Conservation (phyloP, 2,329 filamentous ascomycete species). For the Hysterium pulicare region DNA sequence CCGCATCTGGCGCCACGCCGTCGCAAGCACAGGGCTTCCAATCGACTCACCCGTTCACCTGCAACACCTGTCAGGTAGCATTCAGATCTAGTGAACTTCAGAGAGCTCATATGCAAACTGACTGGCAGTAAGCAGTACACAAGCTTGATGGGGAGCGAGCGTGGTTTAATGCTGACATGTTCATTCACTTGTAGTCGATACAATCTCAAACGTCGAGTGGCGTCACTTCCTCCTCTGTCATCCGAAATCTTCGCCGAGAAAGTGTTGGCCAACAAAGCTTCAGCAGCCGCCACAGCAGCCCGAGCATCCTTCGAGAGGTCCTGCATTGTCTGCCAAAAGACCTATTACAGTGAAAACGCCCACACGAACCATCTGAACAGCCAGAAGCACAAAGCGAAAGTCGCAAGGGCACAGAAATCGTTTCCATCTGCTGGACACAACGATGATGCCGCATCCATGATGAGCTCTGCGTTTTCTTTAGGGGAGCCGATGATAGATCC, state of each 20-base stretch:
- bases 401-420: slow-evolving; percentile 45
- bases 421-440: slow-evolving; percentile 30
- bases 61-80: slow-evolving; percentile 96
- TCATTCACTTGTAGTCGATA: slow-evolving; percentile 62
- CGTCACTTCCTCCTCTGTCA: slow-evolving; percentile 82
- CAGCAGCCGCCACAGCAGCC: slow-evolving; percentile 77
- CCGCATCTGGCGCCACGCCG: slow-evolving; percentile 23
- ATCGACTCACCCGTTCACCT: slow-evolving; percentile 78
- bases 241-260: slow-evolving; percentile 95
- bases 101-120: slow-evolving; percentile 93
- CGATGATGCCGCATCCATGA: slow-evolving; percentile 65
- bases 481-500: slow-evolving; percentile 68
- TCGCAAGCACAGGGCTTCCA: slow-evolving; percentile 35
- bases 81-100: slow-evolving; percentile 93
- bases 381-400: slow-evolving; percentile 78
- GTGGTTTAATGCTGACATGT: background rate
- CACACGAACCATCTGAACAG: slow-evolving; percentile 90
- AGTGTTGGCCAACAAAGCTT: slow-evolving; percentile 84
- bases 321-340: slow-evolving; percentile 82
- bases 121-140: slow-evolving; percentile 82
- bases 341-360: slow-evolving; percentile 94
- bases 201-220: slow-evolving; percentile 92
- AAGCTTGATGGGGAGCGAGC: background rate
- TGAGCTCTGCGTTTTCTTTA: slow-evolving; percentile 88
- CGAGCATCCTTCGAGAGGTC: slow-evolving; percentile 83